Evolutionary conservation across 768 basidiomycete genomes (phyloP), one percentile per base, ranked within the genome.

Genomic region (Zangia roseola): DNA sequence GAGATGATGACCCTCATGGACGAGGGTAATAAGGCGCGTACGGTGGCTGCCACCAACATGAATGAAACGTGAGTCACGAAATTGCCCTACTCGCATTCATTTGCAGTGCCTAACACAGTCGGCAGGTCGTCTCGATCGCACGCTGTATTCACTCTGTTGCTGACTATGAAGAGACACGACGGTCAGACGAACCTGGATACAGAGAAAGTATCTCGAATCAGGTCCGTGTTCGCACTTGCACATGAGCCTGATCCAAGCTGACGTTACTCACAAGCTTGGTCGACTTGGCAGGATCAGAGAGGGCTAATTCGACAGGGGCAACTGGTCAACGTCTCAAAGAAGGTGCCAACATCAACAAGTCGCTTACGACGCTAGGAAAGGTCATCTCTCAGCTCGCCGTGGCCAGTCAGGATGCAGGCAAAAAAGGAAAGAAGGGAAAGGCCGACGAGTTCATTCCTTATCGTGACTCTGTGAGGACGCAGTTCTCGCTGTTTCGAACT

Each of bases 1-100:
- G 95, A 97, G 67, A 97, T 99, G 88, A 95, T 97, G 88, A 92
- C 87, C 6, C 86, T 99, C 64, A 98, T 98, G 95, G 95, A 99
- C 73, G 95, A 99, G 69, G 95, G 95, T 33, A 99, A 97, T 70
- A 97, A 98, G 74, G 94, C 97, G 43, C 78, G 97, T 42, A 98
- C 97, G 13, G 95, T 99, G 20, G 97, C 97, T 19, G 94, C 97
- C 21, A 99, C 97, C 19, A 94, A 97, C 71, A 99, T 99, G 97
- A 99, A 99, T 71, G 97, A 97, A 71, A 97, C 94, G 80, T 91
- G 65, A 59, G 84, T 72, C n/a, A n/a, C 35, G 16, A 36, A 43
- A n/a, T 26, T 14, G 9, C 30, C 10, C 6, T 36, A 10, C 47
- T 31, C 33, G 16, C 25, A 23, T 28, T 37, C 40, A 16, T 21